Evolutionary conservation across 306 rosid genomes (phyloP), one percentile per base, ranked within the genome.

Genomic region (Glycyrrhiza uralensis): DNA sequence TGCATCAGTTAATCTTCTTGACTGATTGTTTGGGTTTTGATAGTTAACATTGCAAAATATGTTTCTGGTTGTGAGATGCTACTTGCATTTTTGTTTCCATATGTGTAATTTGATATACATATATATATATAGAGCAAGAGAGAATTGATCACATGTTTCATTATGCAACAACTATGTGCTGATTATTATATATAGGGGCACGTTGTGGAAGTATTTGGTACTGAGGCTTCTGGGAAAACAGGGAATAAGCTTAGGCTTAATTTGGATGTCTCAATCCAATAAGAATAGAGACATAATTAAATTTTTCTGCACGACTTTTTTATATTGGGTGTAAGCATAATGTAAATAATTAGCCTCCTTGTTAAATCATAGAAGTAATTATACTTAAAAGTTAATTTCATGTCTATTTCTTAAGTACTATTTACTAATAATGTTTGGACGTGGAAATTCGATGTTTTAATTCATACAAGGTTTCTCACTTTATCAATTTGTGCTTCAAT

Each of bases 191-290:
- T 78, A 67, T 56, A 94, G 98, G 98, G 98, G 3, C 96, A 96
- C n/a, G 96, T 94, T 62, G 94, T 86, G 84, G 97, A 94, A 90
- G 91, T 94, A 69, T 94, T 81, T 69, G 97, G 97, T 59, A 95
- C 98, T 2, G 98, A 94, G 85, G 97, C 97, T 77, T 91, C 98
- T 55, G 98, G 98, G 72, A 91, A 89, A 83, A 89, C 98, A n/a
- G n/a, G n/a, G n/a, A n/a, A n/a, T n/a, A n/a, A n/a, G n/a, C n/a
- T n/a, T n/a, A n/a, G n/a, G n/a, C n/a, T n/a, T n/a, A n/a, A n/a
- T n/a, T n/a, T n/a, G n/a, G n/a, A n/a, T n/a, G n/a, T n/a, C n/a
- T n/a, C n/a, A n/a, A n/a, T n/a, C n/a, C n/a, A n/a, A n/a, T n/a
- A n/a, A n/a, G n/a, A n/a, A n/a, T n/a, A n/a, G n/a, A n/a, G n/a